Percentiles rank a stretch among this genome's conserved stretches.
phyloP scores from a whole-genome alignment of 176 grass and related monocot genomes.

The Musa itinerans region DNA sequence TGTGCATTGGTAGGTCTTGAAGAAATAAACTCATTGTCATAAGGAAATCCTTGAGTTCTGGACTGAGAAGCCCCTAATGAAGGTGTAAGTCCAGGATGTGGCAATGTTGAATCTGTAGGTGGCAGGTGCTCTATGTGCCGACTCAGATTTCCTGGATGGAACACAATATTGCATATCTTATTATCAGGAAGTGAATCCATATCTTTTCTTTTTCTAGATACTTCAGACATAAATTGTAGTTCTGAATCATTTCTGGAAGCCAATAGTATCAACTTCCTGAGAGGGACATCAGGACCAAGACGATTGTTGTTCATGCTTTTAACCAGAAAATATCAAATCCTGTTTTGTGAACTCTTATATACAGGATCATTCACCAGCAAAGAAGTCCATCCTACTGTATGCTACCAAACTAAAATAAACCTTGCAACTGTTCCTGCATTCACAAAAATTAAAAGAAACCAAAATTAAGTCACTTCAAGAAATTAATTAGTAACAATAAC shows the following conservation, averaged over 20 bases:
- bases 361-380: background rate
- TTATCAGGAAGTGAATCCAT: background rate
- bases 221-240: background rate
- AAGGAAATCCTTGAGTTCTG: background rate
- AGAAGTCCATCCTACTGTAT: background rate
- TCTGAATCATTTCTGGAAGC: background rate
- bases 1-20: background rate
- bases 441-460: no score
- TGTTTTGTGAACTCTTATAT: background rate
- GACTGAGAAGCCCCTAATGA: background rate
- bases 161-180: background rate
- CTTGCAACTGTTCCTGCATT: background rate
- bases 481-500: no score
- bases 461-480: background rate
- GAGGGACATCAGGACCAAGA: background rate
- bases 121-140: background rate
- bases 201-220: slow-evolving; percentile 12
- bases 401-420: background rate
- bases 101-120: background rate
- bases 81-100: background rate
- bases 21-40: background rate
- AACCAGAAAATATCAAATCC: background rate
- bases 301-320: background rate
- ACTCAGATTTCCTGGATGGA: background rate
- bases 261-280: background rate